Evolutionary conservation across 345 rosid genomes (phyloP).

Genomic region (Hibiscus tridactylites): DNA sequence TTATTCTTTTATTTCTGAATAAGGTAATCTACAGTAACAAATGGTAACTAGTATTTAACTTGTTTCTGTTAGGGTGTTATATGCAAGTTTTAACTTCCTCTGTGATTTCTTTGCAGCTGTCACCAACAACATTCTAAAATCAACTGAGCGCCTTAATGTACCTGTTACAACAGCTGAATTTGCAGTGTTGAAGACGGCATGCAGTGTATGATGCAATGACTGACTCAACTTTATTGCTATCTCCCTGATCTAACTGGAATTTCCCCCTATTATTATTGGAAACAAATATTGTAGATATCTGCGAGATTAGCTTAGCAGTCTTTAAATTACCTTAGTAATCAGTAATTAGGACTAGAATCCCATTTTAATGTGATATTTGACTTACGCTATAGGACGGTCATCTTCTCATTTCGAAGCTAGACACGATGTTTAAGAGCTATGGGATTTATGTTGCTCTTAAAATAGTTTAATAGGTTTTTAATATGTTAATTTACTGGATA

Average conservation of each 20-base stretch:
- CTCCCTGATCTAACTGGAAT: background rate
- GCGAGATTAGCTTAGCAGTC: background rate
- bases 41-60: background rate
- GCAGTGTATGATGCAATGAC: conserved; percentile 49
- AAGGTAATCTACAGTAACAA: background rate
- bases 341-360: background rate
- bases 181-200: conserved; percentile 79
- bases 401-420: background rate
- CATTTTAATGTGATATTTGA: background rate
- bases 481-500: background rate
- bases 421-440: background rate
- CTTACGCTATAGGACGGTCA: background rate
- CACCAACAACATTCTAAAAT: conserved; percentile 51
- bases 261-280: background rate
- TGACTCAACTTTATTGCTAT: background rate
- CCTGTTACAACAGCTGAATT: conserved; percentile 78
- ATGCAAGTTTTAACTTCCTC: background rate
- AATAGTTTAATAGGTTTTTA: background rate
- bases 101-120: conserved; percentile 45
- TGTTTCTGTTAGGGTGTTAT: background rate
- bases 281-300: background rate
- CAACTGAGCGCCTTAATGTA: conserved; percentile 51
- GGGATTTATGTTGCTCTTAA: background rate
- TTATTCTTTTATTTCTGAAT: background rate
- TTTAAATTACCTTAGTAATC: background rate